Evolutionary conservation across 768 basidiomycete species (phyloP).

Genomic region (Favolaschia claudopus): DNA sequence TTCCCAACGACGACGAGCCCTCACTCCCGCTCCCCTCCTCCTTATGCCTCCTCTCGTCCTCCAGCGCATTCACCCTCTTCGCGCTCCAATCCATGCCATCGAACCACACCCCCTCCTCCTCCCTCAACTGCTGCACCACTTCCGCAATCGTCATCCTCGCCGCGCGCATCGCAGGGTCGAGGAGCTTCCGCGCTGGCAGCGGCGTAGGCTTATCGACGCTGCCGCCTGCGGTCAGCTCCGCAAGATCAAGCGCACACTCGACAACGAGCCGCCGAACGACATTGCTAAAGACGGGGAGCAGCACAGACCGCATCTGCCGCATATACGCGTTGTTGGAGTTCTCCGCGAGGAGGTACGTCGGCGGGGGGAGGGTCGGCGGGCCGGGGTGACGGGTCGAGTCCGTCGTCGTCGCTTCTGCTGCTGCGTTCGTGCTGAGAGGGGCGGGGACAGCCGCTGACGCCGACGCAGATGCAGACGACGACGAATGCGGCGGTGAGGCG

Average conservation of each 20-base stretch:
- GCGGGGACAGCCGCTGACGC: constrained; percentile 26
- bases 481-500: constrained; percentile 28
- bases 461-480: constrained; percentile 23
- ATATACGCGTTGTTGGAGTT: constrained; percentile 65
- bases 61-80: constrained; percentile 47
- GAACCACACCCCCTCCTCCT: constrained; percentile 73
- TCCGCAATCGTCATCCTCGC: constrained; percentile 67
- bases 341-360: constrained; percentile 70
- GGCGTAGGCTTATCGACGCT: no score
- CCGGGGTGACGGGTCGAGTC: constrained; percentile 59
- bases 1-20: constrained; percentile 52
- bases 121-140: constrained; percentile 61
- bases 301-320: constrained; percentile 64
- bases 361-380: constrained; percentile 60
- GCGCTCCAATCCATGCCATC: constrained; percentile 77
- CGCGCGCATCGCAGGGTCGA: constrained; percentile 64
- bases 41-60: constrained; percentile 33
- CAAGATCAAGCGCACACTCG: constrained; percentile 58
- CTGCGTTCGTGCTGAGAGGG: background rate
- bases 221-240: constrained; percentile 28
- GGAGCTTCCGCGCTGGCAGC: background rate
- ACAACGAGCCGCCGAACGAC: constrained; percentile 71
- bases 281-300: constrained; percentile 73
- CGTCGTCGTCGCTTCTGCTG: constrained; percentile 48
- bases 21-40: constrained; percentile 49